These are phyloP conservation scores for Aspergillus ochraceoroseus DNA, from an alignment of 2,329 filamentous ascomycete genomes.

Conservation along the genomic window DNA sequence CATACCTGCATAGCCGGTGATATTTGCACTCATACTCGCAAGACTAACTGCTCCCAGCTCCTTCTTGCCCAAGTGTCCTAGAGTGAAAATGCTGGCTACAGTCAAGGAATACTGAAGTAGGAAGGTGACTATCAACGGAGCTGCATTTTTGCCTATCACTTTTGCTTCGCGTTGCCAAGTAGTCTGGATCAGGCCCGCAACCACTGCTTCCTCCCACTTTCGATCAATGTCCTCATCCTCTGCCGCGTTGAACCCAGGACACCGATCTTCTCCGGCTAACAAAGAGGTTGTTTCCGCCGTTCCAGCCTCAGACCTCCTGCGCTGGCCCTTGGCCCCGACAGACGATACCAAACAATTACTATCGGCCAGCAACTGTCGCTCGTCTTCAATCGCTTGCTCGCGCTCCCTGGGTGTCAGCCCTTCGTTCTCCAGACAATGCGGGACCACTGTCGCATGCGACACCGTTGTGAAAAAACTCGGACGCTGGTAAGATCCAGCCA, in stretches of 20 bases:
- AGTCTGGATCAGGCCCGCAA: slow-evolving; percentile 73
- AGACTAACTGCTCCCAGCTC: slow-evolving; percentile 64
- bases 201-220: slow-evolving; percentile 82
- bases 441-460: slow-evolving; percentile 64
- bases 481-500: slow-evolving; percentile 66
- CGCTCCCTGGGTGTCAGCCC: slow-evolving; percentile 51
- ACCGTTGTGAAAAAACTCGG: slow-evolving; percentile 72
- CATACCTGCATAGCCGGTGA: slow-evolving; percentile 59
- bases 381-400: slow-evolving; percentile 52
- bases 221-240: slow-evolving; percentile 58
- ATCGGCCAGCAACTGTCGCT: slow-evolving; percentile 55
- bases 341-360: slow-evolving; percentile 50
- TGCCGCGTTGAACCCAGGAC: slow-evolving; percentile 46
- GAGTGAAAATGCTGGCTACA: slow-evolving; percentile 73
- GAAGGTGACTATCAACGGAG: slow-evolving; percentile 68
- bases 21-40: slow-evolving; percentile 73
- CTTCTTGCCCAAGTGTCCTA: slow-evolving; percentile 68
- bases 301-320: slow-evolving; percentile 8
- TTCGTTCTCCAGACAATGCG: slow-evolving; percentile 42
- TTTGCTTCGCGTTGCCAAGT: slow-evolving; percentile 88
- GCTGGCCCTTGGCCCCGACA: slow-evolving; percentile 8
- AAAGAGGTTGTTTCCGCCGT: slow-evolving; percentile 48
- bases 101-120: slow-evolving; percentile 78
- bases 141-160: slow-evolving; percentile 67
- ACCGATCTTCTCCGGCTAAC: slow-evolving; percentile 42